phyloP scores from a whole-genome alignment of 305 asterid species.

The Solanum aculeatissimum region DNA sequence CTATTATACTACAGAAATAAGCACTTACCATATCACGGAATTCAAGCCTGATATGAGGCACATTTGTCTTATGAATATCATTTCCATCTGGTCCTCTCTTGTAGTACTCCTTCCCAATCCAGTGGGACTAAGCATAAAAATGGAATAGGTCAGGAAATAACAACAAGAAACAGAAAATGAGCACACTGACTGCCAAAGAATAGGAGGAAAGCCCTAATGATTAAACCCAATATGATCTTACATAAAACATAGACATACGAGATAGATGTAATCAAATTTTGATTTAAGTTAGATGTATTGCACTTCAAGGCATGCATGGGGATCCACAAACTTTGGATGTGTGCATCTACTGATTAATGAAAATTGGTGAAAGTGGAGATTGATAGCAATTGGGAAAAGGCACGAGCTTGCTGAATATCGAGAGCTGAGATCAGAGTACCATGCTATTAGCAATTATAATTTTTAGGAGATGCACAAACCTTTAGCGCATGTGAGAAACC shows the following conservation, averaged over 20 bases:
- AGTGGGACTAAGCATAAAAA: slow-evolving; percentile 58
- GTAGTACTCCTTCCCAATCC: slow-evolving; percentile 87
- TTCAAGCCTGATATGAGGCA: slow-evolving; percentile 91
- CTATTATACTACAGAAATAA: background rate
- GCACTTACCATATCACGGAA: slow-evolving; percentile 81
- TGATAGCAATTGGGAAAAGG: background rate
- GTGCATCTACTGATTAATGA: background rate
- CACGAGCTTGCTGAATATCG: background rate
- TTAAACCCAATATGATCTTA: background rate
- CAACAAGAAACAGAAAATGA: background rate
- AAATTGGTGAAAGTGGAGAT: background rate
- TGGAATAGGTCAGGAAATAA: background rate
- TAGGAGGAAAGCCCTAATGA: background rate
- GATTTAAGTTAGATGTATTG: background rate
- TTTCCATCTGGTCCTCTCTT: slow-evolving; percentile 90
- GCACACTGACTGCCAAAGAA: background rate
- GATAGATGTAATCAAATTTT: background rate
- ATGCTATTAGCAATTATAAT: background rate
- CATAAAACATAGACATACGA: background rate
- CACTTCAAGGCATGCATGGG: background rate
- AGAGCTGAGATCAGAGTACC: background rate
- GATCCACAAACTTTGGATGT: background rate
- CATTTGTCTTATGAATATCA: slow-evolving; percentile 91
- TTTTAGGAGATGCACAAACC: slow-evolving; percentile 25
- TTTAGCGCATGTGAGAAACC: slow-evolving; percentile 88